These are phyloP conservation scores for Solanum dulcamara DNA, from an alignment of 257 asterid genomes.

Conservation along the genomic window DNA sequence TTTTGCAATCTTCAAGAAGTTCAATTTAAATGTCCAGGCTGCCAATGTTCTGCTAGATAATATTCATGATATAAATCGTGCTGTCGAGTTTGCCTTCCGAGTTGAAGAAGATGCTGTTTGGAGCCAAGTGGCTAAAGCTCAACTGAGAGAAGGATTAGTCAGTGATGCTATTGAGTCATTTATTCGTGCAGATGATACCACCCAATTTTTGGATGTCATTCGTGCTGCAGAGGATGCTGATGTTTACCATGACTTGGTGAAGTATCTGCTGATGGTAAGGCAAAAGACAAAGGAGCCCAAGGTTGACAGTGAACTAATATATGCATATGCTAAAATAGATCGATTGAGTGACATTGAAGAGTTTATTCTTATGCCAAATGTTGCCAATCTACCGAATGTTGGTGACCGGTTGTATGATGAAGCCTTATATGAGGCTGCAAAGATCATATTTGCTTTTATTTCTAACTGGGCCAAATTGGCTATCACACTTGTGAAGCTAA, in stretches of 20 bases:
- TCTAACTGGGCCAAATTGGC: constrained; percentile 99
- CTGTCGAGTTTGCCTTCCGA: constrained; percentile 96
- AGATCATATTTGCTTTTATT: constrained; percentile 82
- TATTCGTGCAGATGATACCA: constrained; percentile 95
- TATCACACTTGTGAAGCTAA: constrained; percentile 70
- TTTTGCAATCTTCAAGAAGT: constrained; percentile 92
- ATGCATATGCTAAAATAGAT: constrained; percentile 97
- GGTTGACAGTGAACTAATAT: constrained; percentile 96
- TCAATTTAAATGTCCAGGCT: constrained; percentile 97
- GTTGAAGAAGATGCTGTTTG: constrained; percentile 98
- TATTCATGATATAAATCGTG: constrained; percentile 84
- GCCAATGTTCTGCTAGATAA: constrained; percentile 84
- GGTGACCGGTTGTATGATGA: constrained; percentile 25
- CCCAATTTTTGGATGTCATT: constrained; percentile 88
- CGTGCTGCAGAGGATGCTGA: constrained; percentile 80
- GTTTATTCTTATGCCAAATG: constrained; percentile 35
- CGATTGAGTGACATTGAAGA: constrained; percentile 93
- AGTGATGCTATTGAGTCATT: constrained; percentile 98
- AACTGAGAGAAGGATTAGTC: constrained; percentile 85
- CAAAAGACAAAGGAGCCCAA: constrained; percentile 95
- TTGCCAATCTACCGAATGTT: constrained; percentile 22
- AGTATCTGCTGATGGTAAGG: constrained; percentile 93
- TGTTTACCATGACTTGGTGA: constrained; percentile 93
- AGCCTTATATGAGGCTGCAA: constrained; percentile 56
- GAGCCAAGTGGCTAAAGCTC: constrained; percentile 99